These are phyloP conservation scores for Zymoseptoria brevis DNA, from an alignment of 2,329 filamentous ascomycete genomes.

Conservation along the genomic window DNA sequence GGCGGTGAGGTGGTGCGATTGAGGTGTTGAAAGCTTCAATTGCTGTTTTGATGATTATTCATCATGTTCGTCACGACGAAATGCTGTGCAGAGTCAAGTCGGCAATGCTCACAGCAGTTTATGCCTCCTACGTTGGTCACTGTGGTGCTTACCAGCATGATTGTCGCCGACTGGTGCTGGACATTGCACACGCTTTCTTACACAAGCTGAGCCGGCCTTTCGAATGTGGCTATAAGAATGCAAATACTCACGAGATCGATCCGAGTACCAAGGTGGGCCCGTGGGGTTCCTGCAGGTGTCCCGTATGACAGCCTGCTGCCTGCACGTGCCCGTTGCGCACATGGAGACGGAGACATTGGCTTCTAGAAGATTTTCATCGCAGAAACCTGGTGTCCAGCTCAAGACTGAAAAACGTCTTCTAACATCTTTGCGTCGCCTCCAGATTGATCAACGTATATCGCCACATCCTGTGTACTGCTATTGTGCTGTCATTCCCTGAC, in stretches of 20 bases:
- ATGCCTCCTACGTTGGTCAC: too few relatives aligned
- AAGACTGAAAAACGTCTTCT: neutral
- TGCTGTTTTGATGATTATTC: too few relatives aligned
- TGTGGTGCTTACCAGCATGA: too few relatives aligned
- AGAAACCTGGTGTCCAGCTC: neutral
- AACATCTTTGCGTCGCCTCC: neutral
- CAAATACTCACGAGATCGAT: neutral
- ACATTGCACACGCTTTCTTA: neutral
- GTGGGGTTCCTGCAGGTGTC: neutral
- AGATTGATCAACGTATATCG: neutral
- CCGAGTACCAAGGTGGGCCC: neutral
- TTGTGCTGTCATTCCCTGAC: neutral
- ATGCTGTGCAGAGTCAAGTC: too few relatives aligned
- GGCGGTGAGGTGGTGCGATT: neutral
- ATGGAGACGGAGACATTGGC: neutral
- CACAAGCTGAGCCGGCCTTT: neutral
- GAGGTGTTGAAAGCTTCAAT: neutral
- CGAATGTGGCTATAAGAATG: neutral
- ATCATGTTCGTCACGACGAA: too few relatives aligned
- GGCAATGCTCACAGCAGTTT: too few relatives aligned
- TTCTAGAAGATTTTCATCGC: neutral
- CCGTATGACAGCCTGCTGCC: neutral
- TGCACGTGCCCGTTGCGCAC: slow-evolving; percentile 1
- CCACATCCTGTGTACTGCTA: neutral
- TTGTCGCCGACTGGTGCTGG: too few relatives aligned